These are phyloP conservation scores for Coemansia sp. DNA, from an alignment of 192 early-diverging fungal genomes.

Conservation along the genomic window DNA sequence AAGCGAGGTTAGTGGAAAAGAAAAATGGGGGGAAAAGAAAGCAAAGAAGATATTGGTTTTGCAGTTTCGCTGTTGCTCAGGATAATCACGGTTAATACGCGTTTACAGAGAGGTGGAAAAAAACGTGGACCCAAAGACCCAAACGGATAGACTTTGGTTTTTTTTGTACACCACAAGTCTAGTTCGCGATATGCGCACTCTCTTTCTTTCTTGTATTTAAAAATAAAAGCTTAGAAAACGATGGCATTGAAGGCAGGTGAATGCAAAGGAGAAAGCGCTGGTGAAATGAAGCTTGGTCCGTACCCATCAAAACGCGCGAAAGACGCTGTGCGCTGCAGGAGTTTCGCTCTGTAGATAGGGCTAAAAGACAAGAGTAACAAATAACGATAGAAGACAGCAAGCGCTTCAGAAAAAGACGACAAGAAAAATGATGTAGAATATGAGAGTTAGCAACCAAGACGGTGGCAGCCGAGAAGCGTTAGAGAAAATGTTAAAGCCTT, in stretches of 20 bases:
- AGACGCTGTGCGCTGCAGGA: background rate
- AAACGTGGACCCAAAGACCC: background rate
- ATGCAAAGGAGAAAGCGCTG: background rate
- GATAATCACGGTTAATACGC: background rate
- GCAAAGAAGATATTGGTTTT: background rate
- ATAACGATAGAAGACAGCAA: background rate
- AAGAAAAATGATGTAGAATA: background rate
- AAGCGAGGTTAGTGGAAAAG: background rate
- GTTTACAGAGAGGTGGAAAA: background rate
- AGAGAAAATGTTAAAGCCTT: background rate
- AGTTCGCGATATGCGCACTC: too few relatives aligned
- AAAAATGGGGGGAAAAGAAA: conserved; percentile 2
- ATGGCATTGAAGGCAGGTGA: background rate
- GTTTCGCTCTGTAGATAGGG: background rate
- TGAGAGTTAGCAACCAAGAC: background rate
- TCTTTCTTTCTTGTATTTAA: too few relatives aligned
- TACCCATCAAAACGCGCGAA: conserved; percentile 22
- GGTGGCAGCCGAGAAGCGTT: background rate
- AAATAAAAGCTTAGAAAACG: background rate
- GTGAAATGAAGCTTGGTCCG: conserved; percentile 4
- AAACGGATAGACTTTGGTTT: background rate
- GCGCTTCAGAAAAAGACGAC: background rate
- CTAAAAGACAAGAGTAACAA: background rate
- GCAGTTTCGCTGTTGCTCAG: background rate
- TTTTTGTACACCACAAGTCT: background rate